Evolutionary conservation across 768 basidiomycete genomes (phyloP).

Genomic region (Galerina sulciceps): DNA sequence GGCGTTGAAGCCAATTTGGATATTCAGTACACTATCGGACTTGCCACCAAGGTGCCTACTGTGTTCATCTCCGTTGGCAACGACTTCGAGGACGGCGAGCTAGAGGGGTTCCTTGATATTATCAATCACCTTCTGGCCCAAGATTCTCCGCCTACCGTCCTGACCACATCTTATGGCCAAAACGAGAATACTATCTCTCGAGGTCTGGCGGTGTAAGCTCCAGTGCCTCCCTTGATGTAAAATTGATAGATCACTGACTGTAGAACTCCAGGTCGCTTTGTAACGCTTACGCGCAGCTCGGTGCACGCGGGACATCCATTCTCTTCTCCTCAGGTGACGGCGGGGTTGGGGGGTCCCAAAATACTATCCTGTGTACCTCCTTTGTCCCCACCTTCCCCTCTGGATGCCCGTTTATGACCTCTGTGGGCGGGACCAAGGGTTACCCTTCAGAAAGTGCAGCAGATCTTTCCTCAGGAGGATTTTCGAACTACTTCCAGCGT

Average conservation of each 20-base stretch:
- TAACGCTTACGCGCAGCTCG: constrained; percentile 53
- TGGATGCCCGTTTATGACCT: constrained; percentile 53
- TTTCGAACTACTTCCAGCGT: constrained; percentile 43
- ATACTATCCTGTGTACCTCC: constrained; percentile 24
- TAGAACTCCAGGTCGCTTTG: constrained; percentile 28
- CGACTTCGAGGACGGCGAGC: constrained; percentile 28
- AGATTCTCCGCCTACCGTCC: constrained; percentile 37
- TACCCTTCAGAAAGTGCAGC: constrained; percentile 45
- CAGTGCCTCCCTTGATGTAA: too few relatives aligned
- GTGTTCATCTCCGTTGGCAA: constrained; percentile 38
- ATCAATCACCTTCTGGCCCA: constrained; percentile 31
- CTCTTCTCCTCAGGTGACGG: constrained; percentile 62
- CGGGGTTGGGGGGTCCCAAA: constrained; percentile 46
- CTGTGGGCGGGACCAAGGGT: constrained; percentile 50
- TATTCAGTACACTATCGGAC: constrained; percentile 41
- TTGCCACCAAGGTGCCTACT: constrained; percentile 36
- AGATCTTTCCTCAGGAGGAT: constrained; percentile 54
- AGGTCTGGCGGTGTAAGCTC: constrained; percentile 32
- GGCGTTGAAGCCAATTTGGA: constrained; percentile 41
- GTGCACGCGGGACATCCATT: constrained; percentile 63
- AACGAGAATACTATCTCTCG: constrained; percentile 42
- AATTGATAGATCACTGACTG: background rate
- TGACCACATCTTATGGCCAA: constrained; percentile 46
- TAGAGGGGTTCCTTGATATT: constrained; percentile 38
- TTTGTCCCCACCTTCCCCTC: constrained; percentile 29